Conservation (phyloP, 2,329 filamentous ascomycete species). For the Phialophora expanda region DNA sequence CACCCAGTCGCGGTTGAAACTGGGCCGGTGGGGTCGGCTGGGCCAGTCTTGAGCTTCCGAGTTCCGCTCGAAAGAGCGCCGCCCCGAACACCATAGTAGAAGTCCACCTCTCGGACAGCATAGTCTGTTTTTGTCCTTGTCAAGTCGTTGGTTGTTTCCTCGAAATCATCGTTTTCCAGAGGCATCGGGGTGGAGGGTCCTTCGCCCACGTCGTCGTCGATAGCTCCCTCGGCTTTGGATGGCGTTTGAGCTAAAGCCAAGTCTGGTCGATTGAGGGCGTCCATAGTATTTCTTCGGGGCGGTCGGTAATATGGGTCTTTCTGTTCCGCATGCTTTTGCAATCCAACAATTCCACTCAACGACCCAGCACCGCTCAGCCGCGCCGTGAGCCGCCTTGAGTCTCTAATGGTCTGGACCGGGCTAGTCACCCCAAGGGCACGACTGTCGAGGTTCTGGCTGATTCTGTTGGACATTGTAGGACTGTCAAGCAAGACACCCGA, state of each 20-base stretch:
- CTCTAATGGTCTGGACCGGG: conserved; percentile 70
- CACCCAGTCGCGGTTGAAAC: conserved; percentile 88
- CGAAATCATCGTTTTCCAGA: conserved; percentile 46
- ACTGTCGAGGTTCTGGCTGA: conserved; percentile 58
- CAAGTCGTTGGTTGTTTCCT: conserved; percentile 51
- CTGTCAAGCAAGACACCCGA: conserved; percentile 65
- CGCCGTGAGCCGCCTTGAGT: conserved; percentile 68
- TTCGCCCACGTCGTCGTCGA: conserved; percentile 50
- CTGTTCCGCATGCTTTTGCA: conserved; percentile 56
- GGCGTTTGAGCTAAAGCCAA: conserved; percentile 52
- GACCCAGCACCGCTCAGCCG: conserved; percentile 52
- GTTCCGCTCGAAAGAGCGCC: conserved; percentile 84
- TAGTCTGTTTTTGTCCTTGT: conserved; percentile 64
- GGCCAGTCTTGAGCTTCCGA: conserved; percentile 87
- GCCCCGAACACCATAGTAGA: conserved; percentile 92
- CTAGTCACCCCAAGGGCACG: conserved; percentile 62
- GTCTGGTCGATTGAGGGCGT: conserved; percentile 48
- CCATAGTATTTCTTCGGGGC: conserved; percentile 71
- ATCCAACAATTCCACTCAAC: conserved; percentile 51
- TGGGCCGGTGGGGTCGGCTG: conserved; percentile 89
- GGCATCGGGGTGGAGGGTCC: conserved; percentile 40
- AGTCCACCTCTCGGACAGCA: conserved; percentile 90
- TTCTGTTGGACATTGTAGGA: conserved; percentile 54
- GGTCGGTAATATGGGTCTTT: conserved; percentile 88
- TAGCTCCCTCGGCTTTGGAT: conserved; percentile 52